Percentiles rank a stretch among this genome's conserved stretches.
Conservation (phyloP, 345 rosid genomes). For the Ailanthus altissimus region DNA sequence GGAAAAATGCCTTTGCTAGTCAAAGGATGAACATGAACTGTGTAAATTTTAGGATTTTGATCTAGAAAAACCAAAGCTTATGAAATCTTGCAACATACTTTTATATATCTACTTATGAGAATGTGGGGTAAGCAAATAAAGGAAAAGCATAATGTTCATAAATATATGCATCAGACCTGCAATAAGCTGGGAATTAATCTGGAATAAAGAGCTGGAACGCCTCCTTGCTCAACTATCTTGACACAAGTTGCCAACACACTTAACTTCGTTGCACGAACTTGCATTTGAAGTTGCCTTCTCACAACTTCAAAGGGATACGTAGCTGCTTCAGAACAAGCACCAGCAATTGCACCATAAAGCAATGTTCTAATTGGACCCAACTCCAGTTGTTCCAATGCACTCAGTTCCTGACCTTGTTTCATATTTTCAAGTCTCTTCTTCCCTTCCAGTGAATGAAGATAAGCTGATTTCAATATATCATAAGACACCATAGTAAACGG, state of each 20-base stretch:
- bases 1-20: neutral
- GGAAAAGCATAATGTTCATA: neutral
- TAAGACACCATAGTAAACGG: constrained; percentile 92
- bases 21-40: neutral
- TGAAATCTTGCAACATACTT: too few relatives aligned
- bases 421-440: constrained; percentile 60
- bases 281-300: constrained; percentile 93
- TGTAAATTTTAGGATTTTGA: neutral
- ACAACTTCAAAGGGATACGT: constrained; percentile 97
- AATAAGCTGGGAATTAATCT: constrained; percentile 87
- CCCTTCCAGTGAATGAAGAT: constrained; percentile 81
- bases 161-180: constrained; percentile 55
- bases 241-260: constrained; percentile 62
- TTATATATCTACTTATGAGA: neutral
- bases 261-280: constrained; percentile 59
- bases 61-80: neutral
- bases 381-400: constrained; percentile 74
- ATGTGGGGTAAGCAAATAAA: neutral
- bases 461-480: constrained; percentile 77
- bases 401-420: constrained; percentile 67
- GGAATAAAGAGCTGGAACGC: constrained; percentile 80
- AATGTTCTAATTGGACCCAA: constrained; percentile 80
- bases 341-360: constrained; percentile 81
- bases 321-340: constrained; percentile 90
- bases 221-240: constrained; percentile 78